Evolutionary conservation across 345 rosid genomes (phyloP), one percentile per base, ranked within the genome.

Genomic region (Syzygium oleosum): DNA sequence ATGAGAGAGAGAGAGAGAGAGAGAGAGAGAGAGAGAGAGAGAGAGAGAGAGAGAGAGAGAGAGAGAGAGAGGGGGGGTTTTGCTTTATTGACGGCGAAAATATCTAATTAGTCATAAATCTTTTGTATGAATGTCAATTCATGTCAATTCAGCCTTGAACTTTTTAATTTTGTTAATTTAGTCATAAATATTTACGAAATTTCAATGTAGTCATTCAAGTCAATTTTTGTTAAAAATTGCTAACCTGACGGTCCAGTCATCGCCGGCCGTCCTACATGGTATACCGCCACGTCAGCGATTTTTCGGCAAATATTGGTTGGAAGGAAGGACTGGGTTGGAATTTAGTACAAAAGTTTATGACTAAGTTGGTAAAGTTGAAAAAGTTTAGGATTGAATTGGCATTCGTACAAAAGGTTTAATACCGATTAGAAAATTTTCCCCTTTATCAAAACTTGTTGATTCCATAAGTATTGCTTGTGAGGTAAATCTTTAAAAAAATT

Each of bases 141-240:
- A 11, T 9, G 25, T 25, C 15, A 41, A 41, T 41, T 41, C 6
- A 41, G 6, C 46, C 46, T 6, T 25, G 11, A 25, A 25, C 4
- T 25, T 59, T 59, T 59, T 0, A 0, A 27, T 59, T 59, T 59
- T 11, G 1, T 25, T 7, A 5, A 25, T 58, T 58, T 58, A 25
- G 25, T 11, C 15, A 0, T 25, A 25, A 58, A 58, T 23, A 23
- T 25, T 58, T 58, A 2, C 1, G 1, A 58, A 58, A 58, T 58
- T 58, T 14, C 1, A 58, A 58, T 58, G 0, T 1, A 58, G 27
- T 58, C 7, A 25, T 25, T 25, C 0, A 0, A 7, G 7, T 58
- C 2, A 58, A 58, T 58, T 58, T 58, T 25, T 0, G 0, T 0
- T 3, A 0, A 1, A 58, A 58, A 58, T 58, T 1, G 7, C 0